These are phyloP conservation scores for Candida takata DNA, from an alignment of 805 yeast genomes.

Conservation along the genomic window DNA sequence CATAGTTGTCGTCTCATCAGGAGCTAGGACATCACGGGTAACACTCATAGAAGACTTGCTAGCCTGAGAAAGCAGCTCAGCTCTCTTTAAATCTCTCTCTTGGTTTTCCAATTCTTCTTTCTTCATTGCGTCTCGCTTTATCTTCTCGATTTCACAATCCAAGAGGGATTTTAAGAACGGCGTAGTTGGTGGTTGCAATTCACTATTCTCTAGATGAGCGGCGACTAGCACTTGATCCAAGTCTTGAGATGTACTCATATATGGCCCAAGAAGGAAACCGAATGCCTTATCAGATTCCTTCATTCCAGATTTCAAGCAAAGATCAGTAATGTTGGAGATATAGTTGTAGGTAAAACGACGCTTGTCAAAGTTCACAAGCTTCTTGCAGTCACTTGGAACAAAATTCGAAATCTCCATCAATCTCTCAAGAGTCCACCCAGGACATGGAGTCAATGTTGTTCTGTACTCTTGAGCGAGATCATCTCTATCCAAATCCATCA, in stretches of 20 bases:
- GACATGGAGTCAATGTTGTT: conserved; percentile 66
- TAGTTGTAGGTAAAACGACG: conserved; percentile 61
- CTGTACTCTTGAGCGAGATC: conserved; percentile 23
- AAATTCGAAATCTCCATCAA: conserved; percentile 67
- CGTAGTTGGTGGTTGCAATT: conserved; percentile 26
- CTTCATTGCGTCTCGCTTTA: conserved; percentile 45
- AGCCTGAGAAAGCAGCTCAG: conserved; percentile 26
- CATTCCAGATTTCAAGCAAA: too few relatives aligned
- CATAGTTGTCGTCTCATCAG: conserved; percentile 10
- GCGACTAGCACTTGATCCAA: conserved; percentile 33
- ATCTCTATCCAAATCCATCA: conserved; percentile 30
- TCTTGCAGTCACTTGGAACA: conserved; percentile 62
- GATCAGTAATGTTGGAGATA: conserved; percentile 44
- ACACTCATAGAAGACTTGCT: conserved; percentile 14
- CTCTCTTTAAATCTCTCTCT: conserved; percentile 30
- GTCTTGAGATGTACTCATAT: conserved; percentile 12
- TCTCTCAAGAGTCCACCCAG: conserved; percentile 87
- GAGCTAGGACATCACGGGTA: conserved; percentile 9
- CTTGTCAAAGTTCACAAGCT: conserved; percentile 79
- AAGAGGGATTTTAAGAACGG: conserved; percentile 42
- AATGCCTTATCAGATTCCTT: too few relatives aligned
- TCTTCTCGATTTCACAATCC: conserved; percentile 42
- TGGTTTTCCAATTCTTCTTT: conserved; percentile 31
- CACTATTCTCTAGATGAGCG: conserved; percentile 37
- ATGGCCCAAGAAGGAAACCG: conserved; percentile 37